Base-by-base conservation (phyloP, 2,329 filamentous ascomycete species). In the Torrubiellomyces zombiae region DNA sequence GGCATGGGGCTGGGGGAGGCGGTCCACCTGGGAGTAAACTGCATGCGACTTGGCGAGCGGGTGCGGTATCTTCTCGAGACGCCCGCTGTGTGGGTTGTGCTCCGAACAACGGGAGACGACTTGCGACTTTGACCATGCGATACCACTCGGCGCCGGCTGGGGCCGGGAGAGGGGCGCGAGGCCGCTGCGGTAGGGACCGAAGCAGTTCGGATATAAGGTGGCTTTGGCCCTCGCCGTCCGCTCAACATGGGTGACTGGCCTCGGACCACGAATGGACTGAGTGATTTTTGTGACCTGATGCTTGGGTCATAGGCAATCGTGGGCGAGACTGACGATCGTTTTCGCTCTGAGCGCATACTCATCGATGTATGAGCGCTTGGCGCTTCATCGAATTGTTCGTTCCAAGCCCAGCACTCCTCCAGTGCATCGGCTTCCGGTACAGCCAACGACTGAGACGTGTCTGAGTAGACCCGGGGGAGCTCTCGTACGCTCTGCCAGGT, bases 401-500 rank as follows among this genome's bases (percentile, higher is more conserved):
- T 63, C 56, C 67, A 77, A 4, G 60, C 49, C 78, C 78, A 83
- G 40, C 67, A 77, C 11, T 66, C 51, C 38, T 78, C 72, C 30
- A 62, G 52, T 2, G 65, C 67, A 39, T 75, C 69, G 4, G 64
- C 64, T 44, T 75, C 71, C 6, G 62, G 61, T 1, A 67, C 61
- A 26, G 67, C 51, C 33, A 52, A 48, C 28, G 49, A 44, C 32
- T 56, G 38, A 23, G 47, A 37, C 49, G 47, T 13, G 28, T 68
- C 59, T 2, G 55, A 50, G 32, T 65, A 63, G 12, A 67, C 55
- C 5, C 67, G 60, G 24, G 64, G 68, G 14, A 82, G 52, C 36
- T 71, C 62, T 17, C 70, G 65, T 7, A 85, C 47, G 22, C 61
- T 63, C 36, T 72, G 70, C 79, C 79, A 86, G 2, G 67, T 72